Evolutionary conservation across 208 protist genomes (phyloP), one percentile per base, ranked within the genome.

Genomic region (Strigomonas galati): DNA sequence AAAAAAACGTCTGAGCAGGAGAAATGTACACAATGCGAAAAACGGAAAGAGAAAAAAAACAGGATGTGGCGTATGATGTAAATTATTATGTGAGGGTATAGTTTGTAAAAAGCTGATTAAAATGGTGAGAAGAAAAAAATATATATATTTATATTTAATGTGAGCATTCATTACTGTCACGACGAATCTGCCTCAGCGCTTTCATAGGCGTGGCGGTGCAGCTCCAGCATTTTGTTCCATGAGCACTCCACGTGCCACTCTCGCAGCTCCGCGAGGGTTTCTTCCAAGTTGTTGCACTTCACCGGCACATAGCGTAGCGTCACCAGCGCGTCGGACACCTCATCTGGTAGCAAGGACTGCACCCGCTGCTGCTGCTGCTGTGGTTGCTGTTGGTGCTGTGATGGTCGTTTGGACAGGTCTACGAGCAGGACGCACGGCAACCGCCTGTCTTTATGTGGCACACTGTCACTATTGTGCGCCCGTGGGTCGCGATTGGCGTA

Each of bases 401-500:
- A 7, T 17, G 40, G 58, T n/a, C n/a, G 26, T 4, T 67, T 80
- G 14, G 90, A 95, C 10, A 67, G 74, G 60, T 95, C 90, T 17
- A 90, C 67, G 52, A 95, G 79, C 2, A 92, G 52, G 21, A 87
- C 60, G 15, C 93, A 65, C 0, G 79, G 66, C 26, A 91, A 66
- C 0, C 57, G 66, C 21, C 90, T 74, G 51, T 76, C 53, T 26
- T 77, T 54, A 57, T 95, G 90, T 14, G 82, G 81, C 43, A 93
- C 21, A 1, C 71, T 76, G 76, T 96, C 90, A 32, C 76, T 57
- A 76, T 61, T 80, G 71, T 96, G 90, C 24, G 87, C 87, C 21
- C 90, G 82, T 4, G 90, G 90, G 62, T 96, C 90, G 56, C 82
- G 82, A 14, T 75, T 78, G 49, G 68, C 71, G 71, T 93, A 92